Evolutionary conservation across 75 land plant species (phyloP), one percentile per base, ranked within the genome.

Genomic region (Cupressus sempervirens): DNA sequence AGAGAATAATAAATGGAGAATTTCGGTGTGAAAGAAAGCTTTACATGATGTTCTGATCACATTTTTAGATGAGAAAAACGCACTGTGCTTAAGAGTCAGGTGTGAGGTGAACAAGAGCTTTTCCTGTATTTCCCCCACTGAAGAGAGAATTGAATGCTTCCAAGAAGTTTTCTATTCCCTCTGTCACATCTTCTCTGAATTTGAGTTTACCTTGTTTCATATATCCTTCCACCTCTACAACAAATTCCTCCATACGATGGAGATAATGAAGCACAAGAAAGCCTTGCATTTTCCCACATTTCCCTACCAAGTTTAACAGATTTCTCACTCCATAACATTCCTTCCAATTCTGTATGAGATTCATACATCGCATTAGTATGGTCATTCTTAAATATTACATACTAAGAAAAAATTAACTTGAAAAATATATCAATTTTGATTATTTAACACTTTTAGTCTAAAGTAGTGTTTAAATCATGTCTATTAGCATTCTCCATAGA

Each of bases 111-210:
- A 92, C 70, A 2, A 88, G 36, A 45, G 87, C 83, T 85, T 92
- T 92, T 34, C 93, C 93, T 2, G 85, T 58, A 56, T 90, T 92
- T 34, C 84, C 81, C 53, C 93, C 86, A 11, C 52, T 72, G 53
- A 92, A 85, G 12, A 92, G 7, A 3, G 88, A 89, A 20, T 83
- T 77, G 32, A 92, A 85, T 46, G 90, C 86, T 38, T 68, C 82
- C 74, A 89, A 85, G 84, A 90, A 86, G 48, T 58, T 86, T 72
- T 90, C 93, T 46, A 92, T 85, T 16, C 93, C 93, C 29, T 29
- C 29, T 29, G 85, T 85, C 38, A 90, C 84, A 52, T 88, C 73
- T 15, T 86, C 83, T 53, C 84, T 87, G 81, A 77, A 88, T 29
- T 74, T 85, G 41, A 92, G 45, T 56, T 86, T 92, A 15, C 89